Evolutionary conservation across 2,329 filamentous ascomycete species (phyloP).

Genomic region (Fusarium sp.): DNA sequence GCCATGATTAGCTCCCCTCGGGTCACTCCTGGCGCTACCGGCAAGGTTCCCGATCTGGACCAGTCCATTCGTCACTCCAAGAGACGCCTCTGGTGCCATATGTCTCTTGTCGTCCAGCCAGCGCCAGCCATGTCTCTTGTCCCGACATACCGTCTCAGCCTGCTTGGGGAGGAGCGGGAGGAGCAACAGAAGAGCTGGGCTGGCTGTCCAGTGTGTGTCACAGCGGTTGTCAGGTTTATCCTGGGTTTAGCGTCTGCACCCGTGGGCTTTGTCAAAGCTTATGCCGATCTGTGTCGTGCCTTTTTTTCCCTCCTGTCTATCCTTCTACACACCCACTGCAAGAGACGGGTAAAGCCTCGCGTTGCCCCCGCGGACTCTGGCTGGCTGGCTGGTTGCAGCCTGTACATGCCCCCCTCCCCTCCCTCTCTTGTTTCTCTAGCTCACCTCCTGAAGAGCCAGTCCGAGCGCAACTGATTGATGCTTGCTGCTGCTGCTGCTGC

Average conservation of each 20-base stretch:
- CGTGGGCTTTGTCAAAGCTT: conserved; percentile 1
- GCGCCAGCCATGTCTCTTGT: conserved; percentile 13
- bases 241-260: not conserved
- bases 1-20: not conserved
- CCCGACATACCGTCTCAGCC: not conserved
- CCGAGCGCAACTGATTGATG: not conserved
- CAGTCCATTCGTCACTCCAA: conserved; percentile 18
- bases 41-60: conserved; percentile 24
- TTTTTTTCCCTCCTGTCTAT: not conserved
- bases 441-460: not conserved
- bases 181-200: not conserved
- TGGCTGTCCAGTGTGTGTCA: not conserved
- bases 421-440: not conserved
- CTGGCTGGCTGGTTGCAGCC: not conserved
- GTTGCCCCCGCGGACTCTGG: not conserved
- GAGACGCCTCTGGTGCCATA: conserved; percentile 20
- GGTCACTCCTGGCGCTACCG: conserved; percentile 4
- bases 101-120: conserved; percentile 1
- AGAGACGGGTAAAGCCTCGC: conserved; percentile 2
- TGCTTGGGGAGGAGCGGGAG: not conserved
- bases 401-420: not conserved
- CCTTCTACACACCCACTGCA: not conserved
- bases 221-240: not conserved
- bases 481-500: too few relatives aligned
- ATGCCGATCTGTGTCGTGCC: conserved; percentile 5